These are phyloP conservation scores for Globisporangium radiosum DNA, from an alignment of 352 stramenopile species.

Conservation along the genomic window DNA sequence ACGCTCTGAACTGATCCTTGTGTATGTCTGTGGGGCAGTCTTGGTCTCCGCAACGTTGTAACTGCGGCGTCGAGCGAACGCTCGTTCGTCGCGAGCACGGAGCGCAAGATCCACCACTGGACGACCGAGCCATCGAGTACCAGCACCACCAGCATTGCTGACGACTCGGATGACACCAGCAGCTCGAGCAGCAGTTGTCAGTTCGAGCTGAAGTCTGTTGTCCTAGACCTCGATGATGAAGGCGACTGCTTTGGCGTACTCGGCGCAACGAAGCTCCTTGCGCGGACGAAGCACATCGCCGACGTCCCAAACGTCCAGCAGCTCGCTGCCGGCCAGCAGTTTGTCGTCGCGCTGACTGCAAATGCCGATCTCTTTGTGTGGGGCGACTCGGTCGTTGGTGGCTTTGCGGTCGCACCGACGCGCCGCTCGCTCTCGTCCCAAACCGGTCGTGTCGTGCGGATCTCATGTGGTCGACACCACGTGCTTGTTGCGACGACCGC, in stretches of 20 bases:
- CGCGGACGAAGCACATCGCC: slow-evolving; percentile 35
- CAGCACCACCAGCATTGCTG: neutral
- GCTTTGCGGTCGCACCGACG: slow-evolving; percentile 11
- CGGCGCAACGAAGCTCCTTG: slow-evolving; percentile 30
- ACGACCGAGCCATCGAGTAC: slow-evolving; percentile 10
- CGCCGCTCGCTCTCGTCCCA: slow-evolving; percentile 9
- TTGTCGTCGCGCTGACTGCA: slow-evolving; percentile 26
- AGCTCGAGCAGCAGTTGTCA: neutral
- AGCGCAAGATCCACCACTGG: slow-evolving; percentile 33
- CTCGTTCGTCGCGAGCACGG: slow-evolving; percentile 26
- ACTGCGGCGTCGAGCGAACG: slow-evolving; percentile 12
- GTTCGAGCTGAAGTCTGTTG: neutral
- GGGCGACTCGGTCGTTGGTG: slow-evolving; percentile 13
- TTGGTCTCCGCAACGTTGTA: slow-evolving; percentile 30
- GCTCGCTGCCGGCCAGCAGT: slow-evolving; percentile 26
- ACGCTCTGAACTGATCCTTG: neutral
- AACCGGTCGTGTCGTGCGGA: slow-evolving; percentile 20
- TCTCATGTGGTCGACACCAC: slow-evolving; percentile 45
- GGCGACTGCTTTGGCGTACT: slow-evolving; percentile 51
- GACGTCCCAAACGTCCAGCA: slow-evolving; percentile 31
- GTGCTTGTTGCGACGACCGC: slow-evolving; percentile 19
- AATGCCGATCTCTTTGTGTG: slow-evolving; percentile 33
- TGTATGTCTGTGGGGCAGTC: slow-evolving; percentile 9
- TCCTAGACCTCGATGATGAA: slow-evolving; percentile 21
- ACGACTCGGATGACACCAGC: neutral